Evolutionary conservation across 2,329 filamentous ascomycete species (phyloP).

Genomic region (Neofusicoccum cordaticola): DNA sequence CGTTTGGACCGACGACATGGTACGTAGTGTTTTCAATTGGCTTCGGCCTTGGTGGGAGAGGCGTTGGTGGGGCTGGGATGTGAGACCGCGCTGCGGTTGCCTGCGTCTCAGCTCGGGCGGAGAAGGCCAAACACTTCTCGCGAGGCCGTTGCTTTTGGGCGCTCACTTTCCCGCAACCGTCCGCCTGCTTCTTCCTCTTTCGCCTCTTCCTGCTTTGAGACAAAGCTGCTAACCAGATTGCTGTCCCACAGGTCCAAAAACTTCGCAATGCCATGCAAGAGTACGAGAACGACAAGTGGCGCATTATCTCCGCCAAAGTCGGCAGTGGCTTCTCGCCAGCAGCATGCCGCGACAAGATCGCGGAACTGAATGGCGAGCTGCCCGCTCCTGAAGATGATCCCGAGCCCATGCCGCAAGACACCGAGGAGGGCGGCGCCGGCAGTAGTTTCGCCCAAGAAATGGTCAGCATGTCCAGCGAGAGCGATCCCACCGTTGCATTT

Average conservation of each 20-base stretch:
- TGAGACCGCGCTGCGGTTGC: not conserved
- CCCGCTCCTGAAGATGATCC: constrained; percentile 9
- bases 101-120: not conserved
- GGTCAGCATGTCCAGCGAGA: constrained; percentile 11
- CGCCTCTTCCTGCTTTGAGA: not conserved
- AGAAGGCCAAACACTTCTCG: not conserved
- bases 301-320: constrained; percentile 85
- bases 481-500: constrained; percentile 10
- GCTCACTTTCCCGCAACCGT: not conserved
- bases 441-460: constrained; percentile 13
- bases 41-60: not conserved
- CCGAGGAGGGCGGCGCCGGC: constrained; percentile 7
- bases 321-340: constrained; percentile 84
- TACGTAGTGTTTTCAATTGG: constrained; percentile 46
- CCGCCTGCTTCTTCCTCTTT: not conserved
- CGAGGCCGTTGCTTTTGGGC: not conserved
- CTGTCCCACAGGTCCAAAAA: constrained; percentile 64
- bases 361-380: constrained; percentile 49
- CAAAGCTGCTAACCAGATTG: not conserved
- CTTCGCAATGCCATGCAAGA: constrained; percentile 74
- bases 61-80: not conserved
- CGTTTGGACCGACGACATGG: constrained; percentile 90
- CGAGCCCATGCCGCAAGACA: constrained; percentile 7
- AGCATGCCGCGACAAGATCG: constrained; percentile 78
- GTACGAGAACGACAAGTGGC: constrained; percentile 91